Evolutionary conservation across 495 filamentous ascomycete genomes (phyloP), one percentile per base, ranked within the genome.

Genomic region (Sphaerosporella brunnea): DNA sequence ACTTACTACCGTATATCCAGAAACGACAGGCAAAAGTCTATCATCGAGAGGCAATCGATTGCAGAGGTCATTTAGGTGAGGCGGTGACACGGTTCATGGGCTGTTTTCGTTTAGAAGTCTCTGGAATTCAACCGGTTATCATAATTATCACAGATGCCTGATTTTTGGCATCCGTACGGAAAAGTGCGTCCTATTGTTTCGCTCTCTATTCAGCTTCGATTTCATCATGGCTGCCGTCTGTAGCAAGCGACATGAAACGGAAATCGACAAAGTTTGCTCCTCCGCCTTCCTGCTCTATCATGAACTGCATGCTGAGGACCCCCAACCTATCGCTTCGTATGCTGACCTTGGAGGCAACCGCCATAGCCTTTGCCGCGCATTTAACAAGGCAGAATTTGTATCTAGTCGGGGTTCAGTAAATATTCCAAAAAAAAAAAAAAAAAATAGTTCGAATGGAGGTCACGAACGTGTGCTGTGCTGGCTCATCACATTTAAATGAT

Each of bases 271-370:
- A 87, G 52, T 71, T 78, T 2, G 78, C 56, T 40, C 58, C 60
- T 4, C 57, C 58, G 3, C 74, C 73, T 48, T 79, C 75, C 11
- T 81, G 64, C 60, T 93, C 84, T 26, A 97, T 78, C 85, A 97
- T 92, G 54, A 97, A 93, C 63, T 97, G 90, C 58, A 96, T 66
- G 62, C 84, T 95, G 51, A 97, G 63, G 13, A 96, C 87, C 0
- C 90, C 90, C 62, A 85, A 79, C 9, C 71, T 68, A 66, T 97
- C 90, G 4, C 82, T 77, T 4, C 90, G 69, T 49, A 97, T 74
- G 59, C 86, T 93, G 20, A 95, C 88, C 63, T 95, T 97, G 47
- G 71, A 83, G 19, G 90, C 85, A 36, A 84, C 73, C 24, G 75
- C 76, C 92, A 97, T 95, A 2, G 90, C 90, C 30, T 84, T 75